Evolutionary conservation across 305 asterid species (phyloP).

Genomic region (Fraxinus platypoda): DNA sequence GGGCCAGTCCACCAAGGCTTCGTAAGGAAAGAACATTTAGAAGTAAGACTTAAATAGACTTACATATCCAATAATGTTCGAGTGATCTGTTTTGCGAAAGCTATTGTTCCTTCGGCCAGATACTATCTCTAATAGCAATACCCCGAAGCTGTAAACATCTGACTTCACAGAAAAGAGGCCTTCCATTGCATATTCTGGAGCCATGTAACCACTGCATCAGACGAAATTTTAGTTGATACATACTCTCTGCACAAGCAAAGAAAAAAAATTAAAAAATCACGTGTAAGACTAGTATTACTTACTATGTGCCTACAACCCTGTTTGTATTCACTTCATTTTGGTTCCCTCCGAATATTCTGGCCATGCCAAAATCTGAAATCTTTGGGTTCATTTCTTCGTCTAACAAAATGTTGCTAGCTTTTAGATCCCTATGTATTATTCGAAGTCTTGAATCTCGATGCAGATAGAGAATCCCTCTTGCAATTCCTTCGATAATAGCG

Average conservation of each 20-base stretch:
- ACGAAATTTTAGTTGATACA: neutral
- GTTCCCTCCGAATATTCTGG: constrained; percentile 81
- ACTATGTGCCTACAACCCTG: constrained; percentile 89
- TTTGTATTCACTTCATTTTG: constrained; percentile 78
- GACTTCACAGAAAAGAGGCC: constrained; percentile 80
- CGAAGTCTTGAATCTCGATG: constrained; percentile 92
- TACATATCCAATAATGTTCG: constrained; percentile 64
- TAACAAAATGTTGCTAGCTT: constrained; percentile 83
- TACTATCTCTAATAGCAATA: constrained; percentile 73
- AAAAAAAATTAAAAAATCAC: neutral
- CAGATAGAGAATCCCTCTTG: constrained; percentile 85
- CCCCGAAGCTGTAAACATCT: constrained; percentile 84
- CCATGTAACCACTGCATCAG: constrained; percentile 74
- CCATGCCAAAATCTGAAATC: constrained; percentile 96
- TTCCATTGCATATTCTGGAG: constrained; percentile 96
- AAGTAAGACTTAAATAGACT: constrained; percentile 23
- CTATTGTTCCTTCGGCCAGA: constrained; percentile 58
- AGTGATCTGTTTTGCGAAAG: constrained; percentile 51
- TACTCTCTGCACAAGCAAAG: neutral
- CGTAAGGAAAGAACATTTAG: neutral
- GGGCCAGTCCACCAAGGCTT: neutral
- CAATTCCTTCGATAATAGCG: constrained; percentile 75
- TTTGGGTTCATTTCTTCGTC: constrained; percentile 93
- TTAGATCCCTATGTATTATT: constrained; percentile 80
- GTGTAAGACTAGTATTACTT: constrained; percentile 33